Evolutionary conservation across 352 stramenopile genomes (phyloP), one percentile per base, ranked within the genome.

Genomic region (Pseudoperonospora humuli): DNA sequence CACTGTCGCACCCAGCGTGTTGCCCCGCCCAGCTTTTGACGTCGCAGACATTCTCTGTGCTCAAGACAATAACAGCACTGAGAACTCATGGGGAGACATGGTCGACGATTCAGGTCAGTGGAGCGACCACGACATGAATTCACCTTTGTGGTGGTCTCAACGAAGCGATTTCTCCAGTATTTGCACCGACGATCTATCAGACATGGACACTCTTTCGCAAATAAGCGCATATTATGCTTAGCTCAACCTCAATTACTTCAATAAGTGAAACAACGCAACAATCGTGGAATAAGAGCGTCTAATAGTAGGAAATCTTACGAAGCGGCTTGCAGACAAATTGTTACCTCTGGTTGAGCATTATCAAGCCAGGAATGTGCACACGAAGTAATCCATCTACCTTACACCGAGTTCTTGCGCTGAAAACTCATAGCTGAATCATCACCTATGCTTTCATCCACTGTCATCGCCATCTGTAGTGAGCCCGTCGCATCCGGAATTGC

Each of bases 141-240:
- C 53, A 27, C 53, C 58, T 6, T 15, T 64, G 20, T 67, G 53
- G 53, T 67, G 58, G 58, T 67, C 58, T 3, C 58, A 67, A 41
- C 58, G 11, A 20, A 67, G 54, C 23, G 58, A 67, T 15, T 64
- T 67, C 33, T 74, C 60, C 10, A 81, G 68, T 29, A 61, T 79
- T n/a, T 64, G 57, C 14, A 67, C 73, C 3, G 72, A 82, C n/a
- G 72, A 84, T 24, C 44, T 80, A 9, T 69, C 69, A 3, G 69
- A 80, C 36, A 67, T 75, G 24, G 68, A 78, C 17, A 36, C 54
- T 0, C 53, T 78, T 14, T 84, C 69, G 20, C 69, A 82, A 31
- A 60, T 72, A 33, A 75, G 52, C 21, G 41, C 44, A n/a, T 67
- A 63, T 36, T 66, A 61, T 11, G 38, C 35, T 5, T 68, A 46